Evolutionary conservation across 2,329 filamentous ascomycete species (phyloP).

Genomic region (Fonsecaea monophora): DNA sequence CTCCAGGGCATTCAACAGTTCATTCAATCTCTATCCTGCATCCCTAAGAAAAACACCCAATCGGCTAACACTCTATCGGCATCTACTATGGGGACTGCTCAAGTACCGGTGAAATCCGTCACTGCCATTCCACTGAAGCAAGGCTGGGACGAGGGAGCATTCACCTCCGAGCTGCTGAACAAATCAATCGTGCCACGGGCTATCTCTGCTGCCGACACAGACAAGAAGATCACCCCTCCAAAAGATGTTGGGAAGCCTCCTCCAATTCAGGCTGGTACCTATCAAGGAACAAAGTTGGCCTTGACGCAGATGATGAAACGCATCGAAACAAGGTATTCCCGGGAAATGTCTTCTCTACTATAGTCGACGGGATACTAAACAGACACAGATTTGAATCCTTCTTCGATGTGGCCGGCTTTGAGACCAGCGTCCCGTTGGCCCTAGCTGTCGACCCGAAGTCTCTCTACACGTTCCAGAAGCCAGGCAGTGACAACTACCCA

Average conservation of each 20-base stretch:
- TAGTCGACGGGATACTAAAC: not conserved
- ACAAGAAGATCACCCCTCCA: slow-evolving; percentile 10
- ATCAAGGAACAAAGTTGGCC: slow-evolving; percentile 34
- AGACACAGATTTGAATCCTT: slow-evolving; percentile 22
- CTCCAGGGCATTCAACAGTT: not conserved
- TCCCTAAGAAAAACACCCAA: not conserved
- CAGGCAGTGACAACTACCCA: slow-evolving; percentile 30
- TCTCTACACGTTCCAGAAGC: slow-evolving; percentile 26
- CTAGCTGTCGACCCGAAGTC: slow-evolving; percentile 16
- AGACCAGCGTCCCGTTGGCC: slow-evolving; percentile 18
- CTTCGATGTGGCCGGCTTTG: slow-evolving; percentile 23
- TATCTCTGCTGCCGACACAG: slow-evolving; percentile 5
- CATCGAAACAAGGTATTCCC: slow-evolving; percentile 14
- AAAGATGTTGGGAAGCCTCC: slow-evolving; percentile 16
- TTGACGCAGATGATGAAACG: slow-evolving; percentile 24
- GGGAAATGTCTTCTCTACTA: not conserved
- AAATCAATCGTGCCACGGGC: slow-evolving; percentile 25
- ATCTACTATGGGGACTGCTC: not conserved
- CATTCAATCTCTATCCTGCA: slow-evolving; percentile 4
- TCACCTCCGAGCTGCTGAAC: slow-evolving; percentile 27
- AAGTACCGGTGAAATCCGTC: slow-evolving; percentile 2
- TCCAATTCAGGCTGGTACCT: slow-evolving; percentile 30
- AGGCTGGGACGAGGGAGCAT: slow-evolving; percentile 34
- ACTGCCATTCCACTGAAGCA: slow-evolving; percentile 4
- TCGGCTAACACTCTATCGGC: not conserved